Conservation (phyloP, 768 basidiomycete genomes). For the Termitomyces sp. region DNA sequence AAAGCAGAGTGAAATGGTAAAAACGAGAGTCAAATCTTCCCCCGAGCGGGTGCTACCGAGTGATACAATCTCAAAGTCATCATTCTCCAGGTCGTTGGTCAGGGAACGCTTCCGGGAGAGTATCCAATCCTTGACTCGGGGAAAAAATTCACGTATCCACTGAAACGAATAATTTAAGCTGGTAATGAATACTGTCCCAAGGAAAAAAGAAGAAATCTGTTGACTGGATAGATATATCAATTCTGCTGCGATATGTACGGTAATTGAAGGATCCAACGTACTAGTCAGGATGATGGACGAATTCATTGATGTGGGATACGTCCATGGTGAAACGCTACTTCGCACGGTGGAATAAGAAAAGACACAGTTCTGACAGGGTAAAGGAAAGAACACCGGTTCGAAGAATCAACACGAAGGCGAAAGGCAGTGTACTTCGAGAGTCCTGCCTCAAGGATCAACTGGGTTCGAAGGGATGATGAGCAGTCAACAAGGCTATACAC, state of each 20-base stretch:
- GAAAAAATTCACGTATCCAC: conserved; percentile 7
- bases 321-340: conserved; percentile 2
- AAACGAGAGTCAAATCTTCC: conserved; percentile 8
- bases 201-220: conserved; percentile 13
- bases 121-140: conserved; percentile 1
- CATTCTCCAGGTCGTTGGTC: conserved; percentile 4
- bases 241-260: no score
- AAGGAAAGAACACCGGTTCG: background rate
- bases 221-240: conserved; percentile 1
- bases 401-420: background rate
- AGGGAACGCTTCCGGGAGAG: background rate
- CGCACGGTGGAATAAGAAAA: background rate
- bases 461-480: no score
- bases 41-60: background rate
- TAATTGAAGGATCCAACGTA: background rate
- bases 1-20: conserved; percentile 12
- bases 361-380: conserved; percentile 4
- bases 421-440: background rate
- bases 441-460: conserved; percentile 5
- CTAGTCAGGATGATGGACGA: conserved; percentile 12
- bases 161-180: conserved; percentile 11
- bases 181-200: conserved; percentile 14
- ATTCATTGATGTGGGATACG: conserved; percentile 4
- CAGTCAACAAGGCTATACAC: background rate
- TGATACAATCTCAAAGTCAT: conserved; percentile 3